These are phyloP conservation scores for Citrus cavaleriei DNA, from an alignment of 345 rosid genomes.

Conservation along the genomic window DNA sequence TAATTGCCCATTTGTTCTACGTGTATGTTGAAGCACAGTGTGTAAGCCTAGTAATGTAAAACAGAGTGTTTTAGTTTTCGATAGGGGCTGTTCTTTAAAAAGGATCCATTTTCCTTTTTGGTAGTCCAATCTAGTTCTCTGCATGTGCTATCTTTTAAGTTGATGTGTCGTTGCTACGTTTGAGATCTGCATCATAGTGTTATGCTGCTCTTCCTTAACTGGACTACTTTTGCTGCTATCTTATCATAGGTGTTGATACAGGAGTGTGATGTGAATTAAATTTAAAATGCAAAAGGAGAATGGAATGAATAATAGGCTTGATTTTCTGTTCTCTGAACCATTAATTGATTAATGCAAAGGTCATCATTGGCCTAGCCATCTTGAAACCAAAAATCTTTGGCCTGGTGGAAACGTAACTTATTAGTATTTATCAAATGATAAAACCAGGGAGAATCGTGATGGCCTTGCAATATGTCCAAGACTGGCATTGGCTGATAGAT, in stretches of 20 bases:
- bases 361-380: not conserved
- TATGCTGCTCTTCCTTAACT: not conserved
- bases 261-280: not conserved
- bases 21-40: not conserved
- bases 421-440: not conserved
- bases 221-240: not conserved
- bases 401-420: not conserved
- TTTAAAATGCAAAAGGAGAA: not conserved
- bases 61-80: not conserved
- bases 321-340: not conserved
- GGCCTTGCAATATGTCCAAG: not conserved
- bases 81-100: not conserved
- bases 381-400: not conserved
- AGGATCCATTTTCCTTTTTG: not conserved
- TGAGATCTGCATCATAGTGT: not conserved
- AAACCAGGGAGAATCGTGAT: not conserved
- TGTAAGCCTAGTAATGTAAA: not conserved
- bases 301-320: not conserved
- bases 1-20: not conserved
- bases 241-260: not conserved
- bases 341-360: not conserved
- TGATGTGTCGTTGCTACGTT: not conserved
- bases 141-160: not conserved
- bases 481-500: not conserved
- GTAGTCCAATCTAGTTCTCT: not conserved